These are phyloP conservation scores for Rachicladosporium sp. DNA, from an alignment of 2,329 filamentous ascomycete genomes.

Conservation along the genomic window DNA sequence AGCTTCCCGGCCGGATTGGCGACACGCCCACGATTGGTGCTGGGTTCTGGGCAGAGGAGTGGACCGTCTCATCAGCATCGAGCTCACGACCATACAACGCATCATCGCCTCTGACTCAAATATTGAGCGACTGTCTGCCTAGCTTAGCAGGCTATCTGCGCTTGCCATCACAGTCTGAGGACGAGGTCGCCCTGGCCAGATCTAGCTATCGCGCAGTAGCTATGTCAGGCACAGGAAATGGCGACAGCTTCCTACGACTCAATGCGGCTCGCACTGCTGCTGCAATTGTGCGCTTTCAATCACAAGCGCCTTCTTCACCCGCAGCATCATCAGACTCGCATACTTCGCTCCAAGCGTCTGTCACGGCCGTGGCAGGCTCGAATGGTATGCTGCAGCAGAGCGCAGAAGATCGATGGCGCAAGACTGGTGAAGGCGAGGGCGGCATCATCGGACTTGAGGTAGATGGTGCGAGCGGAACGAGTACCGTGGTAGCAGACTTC, in stretches of 20 bases:
- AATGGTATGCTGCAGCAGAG: slow-evolving; percentile 62
- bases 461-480: slow-evolving; percentile 29
- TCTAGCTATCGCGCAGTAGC: slow-evolving; percentile 14
- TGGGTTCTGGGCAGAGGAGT: slow-evolving; percentile 84
- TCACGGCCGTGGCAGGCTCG: slow-evolving; percentile 55
- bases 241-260: slow-evolving; percentile 70
- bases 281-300: slow-evolving; percentile 56
- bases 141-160: slow-evolving; percentile 9
- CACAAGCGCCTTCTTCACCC: slow-evolving; percentile 10
- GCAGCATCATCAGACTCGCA: too few species aligned
- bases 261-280: slow-evolving; percentile 60
- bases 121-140: slow-evolving; percentile 12
- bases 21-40: slow-evolving; percentile 76
- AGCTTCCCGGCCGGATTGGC: slow-evolving; percentile 70
- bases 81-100: too few species aligned
- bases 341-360: slow-evolving; percentile 41
- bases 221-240: slow-evolving; percentile 51
- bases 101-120: too few species aligned
- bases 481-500: slow-evolving; percentile 58
- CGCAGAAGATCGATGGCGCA: slow-evolving; percentile 60
- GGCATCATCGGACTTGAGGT: slow-evolving; percentile 75
- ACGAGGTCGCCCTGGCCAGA: too few species aligned
- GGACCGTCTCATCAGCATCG: slow-evolving; percentile 29
- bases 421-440: slow-evolving; percentile 66
- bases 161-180: slow-evolving; percentile 2